phyloP scores from a whole-genome alignment of 345 rosid species.

The Isatis tinctoria region DNA sequence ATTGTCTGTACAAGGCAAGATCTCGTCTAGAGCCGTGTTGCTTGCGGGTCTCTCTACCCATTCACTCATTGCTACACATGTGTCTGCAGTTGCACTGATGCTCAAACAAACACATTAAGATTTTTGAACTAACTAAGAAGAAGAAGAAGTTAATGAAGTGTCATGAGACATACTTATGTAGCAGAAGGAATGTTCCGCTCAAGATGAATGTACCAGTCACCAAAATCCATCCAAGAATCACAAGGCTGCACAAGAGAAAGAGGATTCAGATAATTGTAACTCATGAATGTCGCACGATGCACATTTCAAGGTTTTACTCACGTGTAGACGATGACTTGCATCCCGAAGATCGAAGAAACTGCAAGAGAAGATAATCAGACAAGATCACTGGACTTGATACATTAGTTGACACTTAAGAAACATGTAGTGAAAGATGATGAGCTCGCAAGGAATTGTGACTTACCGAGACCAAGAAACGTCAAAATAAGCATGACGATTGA shows the following conservation, averaged over 20 bases:
- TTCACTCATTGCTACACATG: constrained; percentile 82
- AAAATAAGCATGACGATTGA: constrained; percentile 77
- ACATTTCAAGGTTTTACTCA: constrained; percentile 36
- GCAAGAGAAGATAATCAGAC: constrained; percentile 18
- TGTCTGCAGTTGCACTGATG: constrained; percentile 72
- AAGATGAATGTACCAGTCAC: constrained; percentile 86
- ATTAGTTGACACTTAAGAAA: background rate
- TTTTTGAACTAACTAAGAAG: background rate
- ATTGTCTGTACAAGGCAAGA: constrained; percentile 80
- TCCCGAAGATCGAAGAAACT: constrained; percentile 76
- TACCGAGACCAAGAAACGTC: constrained; percentile 79
- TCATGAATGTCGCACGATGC: background rate
- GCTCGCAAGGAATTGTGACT: constrained; percentile 20
- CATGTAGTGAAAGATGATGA: background rate
- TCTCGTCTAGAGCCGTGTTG: constrained; percentile 78
- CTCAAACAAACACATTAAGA: background rate
- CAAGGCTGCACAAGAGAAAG: constrained; percentile 55
- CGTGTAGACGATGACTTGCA: constrained; percentile 79
- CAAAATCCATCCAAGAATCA: constrained; percentile 80
- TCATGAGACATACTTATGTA: constrained; percentile 73
- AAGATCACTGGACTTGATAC: background rate
- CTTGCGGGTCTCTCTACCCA: constrained; percentile 81
- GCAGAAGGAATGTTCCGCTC: constrained; percentile 79
- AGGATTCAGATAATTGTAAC: constrained; percentile 5
- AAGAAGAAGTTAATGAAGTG: background rate